These are phyloP conservation scores for Trametes pubescens DNA, from an alignment of 1,284 basidiomycete species.

Conservation along the genomic window DNA sequence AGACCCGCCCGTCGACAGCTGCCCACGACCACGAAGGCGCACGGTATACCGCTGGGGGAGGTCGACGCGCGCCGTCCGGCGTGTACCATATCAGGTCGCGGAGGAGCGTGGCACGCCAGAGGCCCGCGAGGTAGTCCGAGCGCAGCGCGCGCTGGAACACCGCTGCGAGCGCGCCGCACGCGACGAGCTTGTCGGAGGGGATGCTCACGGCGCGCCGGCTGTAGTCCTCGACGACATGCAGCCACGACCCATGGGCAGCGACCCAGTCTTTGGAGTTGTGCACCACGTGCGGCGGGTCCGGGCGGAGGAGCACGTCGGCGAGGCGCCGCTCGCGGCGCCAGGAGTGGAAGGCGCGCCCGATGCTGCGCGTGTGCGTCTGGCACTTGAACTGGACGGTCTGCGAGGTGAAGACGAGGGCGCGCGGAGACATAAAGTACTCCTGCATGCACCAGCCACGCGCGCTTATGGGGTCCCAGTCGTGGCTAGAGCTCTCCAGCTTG, in stretches of 20 bases:
- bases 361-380: conserved; percentile 18
- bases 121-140: conserved; percentile 29
- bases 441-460: conserved; percentile 29
- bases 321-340: conserved; percentile 8
- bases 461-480: conserved; percentile 10
- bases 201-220: conserved; percentile 16
- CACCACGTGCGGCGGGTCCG: not conserved
- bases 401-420: conserved; percentile 10
- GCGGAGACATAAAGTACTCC: conserved; percentile 24
- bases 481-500: no score
- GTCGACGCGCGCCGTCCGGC: not conserved
- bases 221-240: conserved; percentile 25
- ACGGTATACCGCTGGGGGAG: not conserved
- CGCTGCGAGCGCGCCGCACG: conserved; percentile 27
- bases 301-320: conserved; percentile 20
- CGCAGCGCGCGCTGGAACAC: conserved; percentile 23
- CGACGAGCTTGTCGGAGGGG: conserved; percentile 29
- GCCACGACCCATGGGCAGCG: conserved; percentile 15
- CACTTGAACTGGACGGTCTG: conserved; percentile 30
- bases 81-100: conserved; percentile 24
- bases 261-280: conserved; percentile 3
- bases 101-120: conserved; percentile 24
- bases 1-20: not conserved
- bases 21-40: conserved; percentile 33
- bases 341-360: conserved; percentile 23